Conservation (phyloP, 495 filamentous ascomycete species). For the Trichocladium uniseriatum region DNA sequence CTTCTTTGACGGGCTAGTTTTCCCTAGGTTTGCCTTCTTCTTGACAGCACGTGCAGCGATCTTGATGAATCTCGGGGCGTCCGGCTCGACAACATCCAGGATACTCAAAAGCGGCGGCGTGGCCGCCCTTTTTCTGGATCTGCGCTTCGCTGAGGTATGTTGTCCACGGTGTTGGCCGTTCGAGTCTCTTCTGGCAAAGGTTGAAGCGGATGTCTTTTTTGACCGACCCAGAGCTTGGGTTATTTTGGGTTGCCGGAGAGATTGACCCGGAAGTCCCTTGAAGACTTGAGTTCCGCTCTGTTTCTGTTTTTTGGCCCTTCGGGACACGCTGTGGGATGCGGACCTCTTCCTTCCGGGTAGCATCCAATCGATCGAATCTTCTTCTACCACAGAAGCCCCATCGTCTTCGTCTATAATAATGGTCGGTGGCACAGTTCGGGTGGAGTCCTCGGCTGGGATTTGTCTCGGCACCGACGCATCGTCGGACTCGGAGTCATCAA, state of each 20-base stretch:
- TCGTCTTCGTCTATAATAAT: constrained; percentile 23
- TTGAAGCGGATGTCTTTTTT: constrained; percentile 14
- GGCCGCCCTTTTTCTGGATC: constrained; percentile 16
- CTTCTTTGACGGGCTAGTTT: constrained; percentile 68
- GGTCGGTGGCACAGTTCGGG: background rate
- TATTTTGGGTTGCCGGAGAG: constrained; percentile 36
- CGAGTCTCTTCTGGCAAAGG: background rate
- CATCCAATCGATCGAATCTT: constrained; percentile 48
- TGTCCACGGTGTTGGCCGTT: background rate
- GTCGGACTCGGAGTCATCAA: constrained; percentile 40
- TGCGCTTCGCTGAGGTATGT: background rate
- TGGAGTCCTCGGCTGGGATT: background rate
- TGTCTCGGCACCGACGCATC: constrained; percentile 10
- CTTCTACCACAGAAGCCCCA: constrained; percentile 39
- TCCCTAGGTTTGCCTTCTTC: constrained; percentile 51
- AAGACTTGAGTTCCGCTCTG: constrained; percentile 22
- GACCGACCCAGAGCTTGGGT: constrained; percentile 32
- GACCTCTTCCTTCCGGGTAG: constrained; percentile 32
- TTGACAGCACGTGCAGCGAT: constrained; percentile 66
- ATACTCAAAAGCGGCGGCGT: constrained; percentile 53
- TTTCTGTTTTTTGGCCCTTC: constrained; percentile 19
- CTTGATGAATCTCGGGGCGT: constrained; percentile 62
- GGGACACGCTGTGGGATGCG: constrained; percentile 9
- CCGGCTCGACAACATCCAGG: constrained; percentile 56
- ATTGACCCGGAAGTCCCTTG: constrained; percentile 18